Conservation (phyloP, 129 eudicot species). For the Silybum marianum region DNA sequence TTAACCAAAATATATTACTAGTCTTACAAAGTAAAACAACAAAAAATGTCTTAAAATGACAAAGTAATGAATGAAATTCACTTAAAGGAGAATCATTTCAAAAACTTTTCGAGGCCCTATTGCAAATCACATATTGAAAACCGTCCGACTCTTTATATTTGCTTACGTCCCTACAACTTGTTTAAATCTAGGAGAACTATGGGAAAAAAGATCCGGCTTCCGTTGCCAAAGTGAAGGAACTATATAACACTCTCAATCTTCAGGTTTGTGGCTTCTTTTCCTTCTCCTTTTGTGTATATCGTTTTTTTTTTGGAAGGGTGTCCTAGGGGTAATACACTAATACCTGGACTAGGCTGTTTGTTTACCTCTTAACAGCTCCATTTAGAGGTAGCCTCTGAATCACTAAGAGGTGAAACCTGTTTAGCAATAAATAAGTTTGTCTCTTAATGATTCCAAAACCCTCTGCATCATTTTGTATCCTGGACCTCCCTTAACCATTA, state of each 20-base stretch:
- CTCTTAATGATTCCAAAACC: no score
- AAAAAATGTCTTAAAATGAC: background rate
- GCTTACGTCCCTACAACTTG: constrained; percentile 10
- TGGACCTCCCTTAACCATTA: no score
- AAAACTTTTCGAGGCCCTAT: no score
- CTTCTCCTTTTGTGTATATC: background rate
- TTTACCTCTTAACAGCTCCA: no score
- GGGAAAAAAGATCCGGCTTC: constrained; percentile 76
- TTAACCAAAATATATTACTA: no score
- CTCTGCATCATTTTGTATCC: no score
- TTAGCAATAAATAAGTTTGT: no score
- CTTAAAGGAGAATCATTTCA: background rate
- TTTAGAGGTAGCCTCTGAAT: no score
- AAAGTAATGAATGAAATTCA: background rate
- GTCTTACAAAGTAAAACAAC: background rate
- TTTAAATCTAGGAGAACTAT: constrained; percentile 62
- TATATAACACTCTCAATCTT: constrained; percentile 69
- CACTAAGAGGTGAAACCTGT: no score
- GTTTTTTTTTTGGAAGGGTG: no score
- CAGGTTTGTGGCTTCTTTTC: constrained; percentile 49
- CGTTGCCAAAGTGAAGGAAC: constrained; percentile 79
- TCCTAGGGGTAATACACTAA: no score
- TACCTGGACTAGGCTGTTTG: no score
- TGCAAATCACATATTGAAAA: background rate
- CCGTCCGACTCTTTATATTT: background rate